A percentile compares a stretch with the other conserved stretches of the same genome.
phyloP scores from a whole-genome alignment of 768 basidiomycete genomes.

The Tricholoma hemisulphureum region DNA sequence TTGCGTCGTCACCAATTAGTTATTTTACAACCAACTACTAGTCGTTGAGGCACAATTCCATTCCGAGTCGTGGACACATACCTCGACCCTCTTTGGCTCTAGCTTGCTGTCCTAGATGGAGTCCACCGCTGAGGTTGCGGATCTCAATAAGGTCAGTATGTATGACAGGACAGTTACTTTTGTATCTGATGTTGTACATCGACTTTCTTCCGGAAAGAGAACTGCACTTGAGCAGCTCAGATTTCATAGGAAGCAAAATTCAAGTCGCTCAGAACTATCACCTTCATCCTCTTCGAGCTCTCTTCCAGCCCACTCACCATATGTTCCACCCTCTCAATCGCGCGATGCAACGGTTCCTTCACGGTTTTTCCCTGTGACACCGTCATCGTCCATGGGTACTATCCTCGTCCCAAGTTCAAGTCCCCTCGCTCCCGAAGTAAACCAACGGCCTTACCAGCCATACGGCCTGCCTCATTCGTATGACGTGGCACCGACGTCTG shows the following conservation, averaged over 20 bases:
- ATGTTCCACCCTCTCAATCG: constrained; percentile 58
- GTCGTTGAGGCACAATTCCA: constrained; percentile 12
- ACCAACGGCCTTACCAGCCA: constrained; percentile 38
- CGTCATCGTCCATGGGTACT: constrained; percentile 46
- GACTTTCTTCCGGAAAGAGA: constrained; percentile 28
- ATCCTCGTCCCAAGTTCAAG: constrained; percentile 80
- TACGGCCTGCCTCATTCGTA: constrained; percentile 34
- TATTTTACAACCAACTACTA: constrained; percentile 32
- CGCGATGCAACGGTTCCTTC: constrained; percentile 72
- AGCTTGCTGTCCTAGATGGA: constrained; percentile 42
- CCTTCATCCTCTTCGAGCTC: constrained; percentile 27
- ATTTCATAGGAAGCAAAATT: constrained; percentile 37
- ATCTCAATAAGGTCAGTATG: constrained; percentile 51
- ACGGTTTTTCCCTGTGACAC: constrained; percentile 52
- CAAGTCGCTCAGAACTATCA: constrained; percentile 26
- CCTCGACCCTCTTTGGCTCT: constrained; percentile 9
- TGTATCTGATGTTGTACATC: constrained; percentile 16
- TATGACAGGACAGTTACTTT: constrained; percentile 3
- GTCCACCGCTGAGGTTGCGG: constrained; percentile 42
- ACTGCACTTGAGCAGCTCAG: constrained; percentile 49
- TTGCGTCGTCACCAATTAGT: constrained; percentile 19
- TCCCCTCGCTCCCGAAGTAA: constrained; percentile 46
- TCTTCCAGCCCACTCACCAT: constrained; percentile 22
- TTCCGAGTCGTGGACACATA: constrained; percentile 11
- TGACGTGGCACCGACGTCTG: constrained; percentile 45